A percentile compares a stretch with the other conserved stretches of the same genome.
Evolutionary conservation across 257 asterid species (phyloP).

Genomic region (Solanum virginianum): DNA sequence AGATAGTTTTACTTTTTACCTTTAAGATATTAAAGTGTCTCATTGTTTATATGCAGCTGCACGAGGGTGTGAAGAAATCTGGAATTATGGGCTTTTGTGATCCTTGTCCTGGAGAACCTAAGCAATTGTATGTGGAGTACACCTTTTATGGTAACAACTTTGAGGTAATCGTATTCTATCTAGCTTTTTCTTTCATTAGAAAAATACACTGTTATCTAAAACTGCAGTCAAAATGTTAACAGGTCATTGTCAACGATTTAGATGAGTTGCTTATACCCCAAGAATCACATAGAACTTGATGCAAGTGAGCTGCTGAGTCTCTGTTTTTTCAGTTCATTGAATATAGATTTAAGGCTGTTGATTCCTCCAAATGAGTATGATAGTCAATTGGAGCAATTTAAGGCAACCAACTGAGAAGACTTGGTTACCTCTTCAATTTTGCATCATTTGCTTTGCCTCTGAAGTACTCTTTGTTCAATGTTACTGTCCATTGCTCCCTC

Average conservation of each 20-base stretch:
- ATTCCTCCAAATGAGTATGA: not conserved
- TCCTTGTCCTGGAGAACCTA: constrained; percentile 90
- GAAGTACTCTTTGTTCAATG: not conserved
- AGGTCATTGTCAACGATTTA: constrained; percentile 72
- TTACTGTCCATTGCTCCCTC: not conserved
- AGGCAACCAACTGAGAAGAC: not conserved
- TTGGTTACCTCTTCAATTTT: not conserved
- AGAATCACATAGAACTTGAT: constrained; percentile 40
- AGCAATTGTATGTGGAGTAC: constrained; percentile 64
- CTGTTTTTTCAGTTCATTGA: not conserved
- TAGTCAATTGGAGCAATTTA: not conserved
- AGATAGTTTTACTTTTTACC: not conserved
- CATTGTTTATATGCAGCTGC: constrained; percentile 46
- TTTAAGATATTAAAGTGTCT: not conserved
- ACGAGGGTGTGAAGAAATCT: constrained; percentile 79
- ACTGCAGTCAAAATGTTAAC: constrained; percentile 6
- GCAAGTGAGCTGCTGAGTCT: not conserved
- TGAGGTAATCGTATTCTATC: constrained; percentile 39
- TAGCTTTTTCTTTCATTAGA: not conserved
- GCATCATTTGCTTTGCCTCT: not conserved
- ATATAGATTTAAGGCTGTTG: not conserved
- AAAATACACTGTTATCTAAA: not conserved
- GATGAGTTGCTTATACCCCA: constrained; percentile 65
- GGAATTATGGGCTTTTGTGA: constrained; percentile 99
- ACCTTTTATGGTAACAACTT: constrained; percentile 31